Base-by-base conservation (phyloP, 2,329 filamentous ascomycete genomes). In the Microascus cirrosus region DNA sequence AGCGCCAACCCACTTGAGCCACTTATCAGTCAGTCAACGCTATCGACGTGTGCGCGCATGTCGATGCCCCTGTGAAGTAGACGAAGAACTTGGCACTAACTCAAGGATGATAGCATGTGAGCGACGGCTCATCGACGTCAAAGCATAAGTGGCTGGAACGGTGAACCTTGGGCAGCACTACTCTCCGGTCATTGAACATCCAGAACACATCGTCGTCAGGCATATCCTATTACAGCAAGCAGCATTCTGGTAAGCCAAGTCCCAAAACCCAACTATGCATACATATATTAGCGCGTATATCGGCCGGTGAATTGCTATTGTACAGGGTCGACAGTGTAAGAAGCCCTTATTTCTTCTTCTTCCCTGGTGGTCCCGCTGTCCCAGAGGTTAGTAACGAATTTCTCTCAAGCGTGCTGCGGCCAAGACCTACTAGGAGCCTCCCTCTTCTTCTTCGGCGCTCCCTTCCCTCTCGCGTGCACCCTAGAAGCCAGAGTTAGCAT, bases 371-470 rank as follows among this genome's bases (percentile, higher is more conserved):
- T 8, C 39, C 39, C 2, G 51, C 25, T 53, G 15, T 32, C 18
- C 13, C 2, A 22, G 13, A 24, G 5, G 22, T 50, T 50, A 50
- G 45, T 22, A 50, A 20, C 2, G n/a, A 8, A 3, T 50, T 11
- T 20, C 22, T 42, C 4, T 42, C 45, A 13, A 50, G 11, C 6
- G 18, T 11, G n/a, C 20, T 50, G n/a, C 20, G n/a, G 20, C n/a
- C 2, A 7, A 45, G 45, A 53, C 69, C 56, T 70, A 74, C 71
- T 67, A 59, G 71, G 68, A 48, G 72, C 66, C 4, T 70, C 84
- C 68, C 78, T 85, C 80, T 94, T 95, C 83, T 95, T 96, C 82
- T 95, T 83, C 8, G 93, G 91, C 52, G 87, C 83, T 58, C 86
- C 86, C 78, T 97, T 96, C 63, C 91, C 92, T 76, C 91, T 85